These are phyloP conservation scores for Houttuynia cordata DNA, from an alignment of 164 flowering plant genomes.

Conservation along the genomic window DNA sequence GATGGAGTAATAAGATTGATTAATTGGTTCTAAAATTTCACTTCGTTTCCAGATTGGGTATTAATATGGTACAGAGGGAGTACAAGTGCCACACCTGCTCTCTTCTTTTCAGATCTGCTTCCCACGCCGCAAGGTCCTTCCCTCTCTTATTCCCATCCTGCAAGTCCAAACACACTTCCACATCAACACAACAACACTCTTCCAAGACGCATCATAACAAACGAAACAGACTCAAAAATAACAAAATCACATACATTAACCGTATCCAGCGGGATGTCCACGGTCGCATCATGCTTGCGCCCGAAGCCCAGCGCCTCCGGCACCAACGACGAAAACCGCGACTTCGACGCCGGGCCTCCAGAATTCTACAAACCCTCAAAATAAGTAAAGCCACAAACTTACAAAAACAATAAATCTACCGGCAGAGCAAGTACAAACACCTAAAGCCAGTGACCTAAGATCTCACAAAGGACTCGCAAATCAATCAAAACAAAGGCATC, in stretches of 20 bases:
- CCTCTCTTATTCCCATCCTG: slow-evolving; percentile 9
- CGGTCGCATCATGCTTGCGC: slow-evolving; percentile 65
- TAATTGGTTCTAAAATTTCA: too few relatives aligned
- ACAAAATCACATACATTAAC: slow-evolving; percentile 5
- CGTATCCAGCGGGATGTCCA: slow-evolving; percentile 66
- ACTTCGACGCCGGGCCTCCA: slow-evolving; percentile 34
- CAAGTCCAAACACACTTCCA: not conserved
- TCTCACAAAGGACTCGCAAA: too few relatives aligned
- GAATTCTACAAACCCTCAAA: slow-evolving; percentile 38
- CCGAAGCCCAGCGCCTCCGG: slow-evolving; percentile 51
- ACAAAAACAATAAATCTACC: not conserved
- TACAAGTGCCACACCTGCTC: slow-evolving; percentile 39
- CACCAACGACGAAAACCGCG: slow-evolving; percentile 43
- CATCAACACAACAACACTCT: not conserved
- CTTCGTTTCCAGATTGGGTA: not conserved
- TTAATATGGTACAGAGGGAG: not conserved
- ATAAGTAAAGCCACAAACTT: not conserved
- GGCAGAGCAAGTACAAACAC: too few relatives aligned
- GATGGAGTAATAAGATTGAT: too few relatives aligned
- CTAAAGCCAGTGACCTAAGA: not conserved
- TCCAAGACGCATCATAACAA: too few relatives aligned
- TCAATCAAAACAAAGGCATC: too few relatives aligned
- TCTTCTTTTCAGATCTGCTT: slow-evolving; percentile 71
- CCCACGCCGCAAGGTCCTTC: slow-evolving; percentile 10
- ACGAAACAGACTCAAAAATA: not conserved